A percentile compares a stretch with the other conserved stretches of the same genome.
Conservation (phyloP, 495 filamentous ascomycete species). For the Emericellopsis terricola region DNA sequence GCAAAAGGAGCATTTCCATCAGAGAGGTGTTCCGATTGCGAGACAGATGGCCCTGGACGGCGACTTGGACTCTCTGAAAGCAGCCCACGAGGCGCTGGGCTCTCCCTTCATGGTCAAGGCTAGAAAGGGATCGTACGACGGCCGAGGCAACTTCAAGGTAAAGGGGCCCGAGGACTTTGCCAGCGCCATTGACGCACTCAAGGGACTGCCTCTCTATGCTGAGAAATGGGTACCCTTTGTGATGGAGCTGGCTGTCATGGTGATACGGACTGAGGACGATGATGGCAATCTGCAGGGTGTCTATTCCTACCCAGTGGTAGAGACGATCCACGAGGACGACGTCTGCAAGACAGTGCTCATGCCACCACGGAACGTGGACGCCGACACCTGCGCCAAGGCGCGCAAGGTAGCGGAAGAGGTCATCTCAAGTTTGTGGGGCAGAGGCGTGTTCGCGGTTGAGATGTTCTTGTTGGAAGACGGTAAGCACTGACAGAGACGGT, state of each 20-base stretch:
- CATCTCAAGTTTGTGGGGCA: conserved; percentile 62
- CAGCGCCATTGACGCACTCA: conserved; percentile 47
- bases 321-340: conserved; percentile 88
- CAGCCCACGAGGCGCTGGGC: conserved; percentile 46
- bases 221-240: conserved; percentile 82
- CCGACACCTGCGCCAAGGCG: conserved; percentile 40
- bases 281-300: conserved; percentile 26
- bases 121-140: conserved; percentile 85
- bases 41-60: conserved; percentile 42
- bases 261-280: conserved; percentile 71
- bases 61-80: conserved; percentile 37
- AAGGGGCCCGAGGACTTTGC: conserved; percentile 46
- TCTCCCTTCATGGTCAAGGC: conserved; percentile 93
- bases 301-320: conserved; percentile 73
- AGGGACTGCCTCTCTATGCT: conserved; percentile 60
- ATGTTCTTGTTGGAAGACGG: conserved; percentile 80
- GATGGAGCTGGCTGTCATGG: conserved; percentile 87
- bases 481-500: conserved; percentile 2
- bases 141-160: conserved; percentile 76
- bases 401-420: conserved; percentile 65
- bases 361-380: conserved; percentile 56
- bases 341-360: conserved; percentile 89
- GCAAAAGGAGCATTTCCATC: conserved; percentile 68
- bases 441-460: conserved; percentile 91
- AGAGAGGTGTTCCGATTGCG: conserved; percentile 51